These are phyloP conservation scores for Morella rubra DNA, from an alignment of 306 rosid genomes.

Conservation along the genomic window DNA sequence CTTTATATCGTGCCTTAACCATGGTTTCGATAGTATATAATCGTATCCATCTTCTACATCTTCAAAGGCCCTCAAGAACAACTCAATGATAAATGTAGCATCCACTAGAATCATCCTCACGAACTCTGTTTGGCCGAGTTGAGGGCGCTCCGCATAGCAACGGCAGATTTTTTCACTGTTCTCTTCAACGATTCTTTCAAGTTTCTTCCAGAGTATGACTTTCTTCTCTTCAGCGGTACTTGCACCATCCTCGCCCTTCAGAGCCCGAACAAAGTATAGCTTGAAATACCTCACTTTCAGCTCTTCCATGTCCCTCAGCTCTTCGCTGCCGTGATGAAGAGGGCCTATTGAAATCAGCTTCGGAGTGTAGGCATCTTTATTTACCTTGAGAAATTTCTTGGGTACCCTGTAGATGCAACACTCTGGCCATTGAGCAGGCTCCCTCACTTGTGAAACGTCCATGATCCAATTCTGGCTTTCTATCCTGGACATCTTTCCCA, in stretches of 20 bases:
- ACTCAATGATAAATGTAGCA: conserved; percentile 31
- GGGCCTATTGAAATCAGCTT: conserved; percentile 29
- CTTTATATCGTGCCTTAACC: conserved; percentile 17
- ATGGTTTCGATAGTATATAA: conserved; percentile 22
- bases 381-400: conserved; percentile 11
- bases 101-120: conserved; percentile 3
- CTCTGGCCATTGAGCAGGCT: neutral
- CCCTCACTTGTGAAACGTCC: conserved; percentile 27
- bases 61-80: neutral
- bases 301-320: conserved; percentile 7
- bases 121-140: neutral
- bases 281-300: neutral
- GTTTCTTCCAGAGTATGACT: neutral
- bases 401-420: conserved; percentile 27
- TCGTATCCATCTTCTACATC: neutral
- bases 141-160: neutral
- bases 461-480: neutral
- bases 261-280: neutral
- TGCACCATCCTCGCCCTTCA: neutral
- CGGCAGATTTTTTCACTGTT: neutral
- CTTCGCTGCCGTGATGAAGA: conserved; percentile 3
- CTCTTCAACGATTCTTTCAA: neutral
- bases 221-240: rapidly evolving
- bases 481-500: too few relatives aligned
- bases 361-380: conserved; percentile 19